Base-by-base conservation (phyloP, 2,329 filamentous ascomycete genomes). In the Fusarium sp. region DNA sequence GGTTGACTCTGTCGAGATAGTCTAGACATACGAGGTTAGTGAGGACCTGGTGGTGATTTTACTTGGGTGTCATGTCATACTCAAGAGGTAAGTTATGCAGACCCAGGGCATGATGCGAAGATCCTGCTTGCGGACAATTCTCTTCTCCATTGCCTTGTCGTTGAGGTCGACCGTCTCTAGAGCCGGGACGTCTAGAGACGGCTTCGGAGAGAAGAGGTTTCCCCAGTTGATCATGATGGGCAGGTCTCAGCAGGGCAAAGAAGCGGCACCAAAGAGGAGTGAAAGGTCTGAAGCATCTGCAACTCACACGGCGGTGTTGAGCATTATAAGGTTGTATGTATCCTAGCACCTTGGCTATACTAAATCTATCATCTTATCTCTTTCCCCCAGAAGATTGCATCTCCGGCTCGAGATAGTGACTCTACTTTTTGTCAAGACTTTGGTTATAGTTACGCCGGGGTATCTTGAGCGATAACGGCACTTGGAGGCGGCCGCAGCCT, bases 151-250 rank as follows among this genome's bases (percentile, higher is more conserved):
- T 26, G 69, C 72, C 50, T 73, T 74, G 53, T 75, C 73, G 24
- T 70, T 67, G 40, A 75, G 70, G 48, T 74, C 73, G 31, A 74
- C 73, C 54, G 71, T 73, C 70, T 74, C 71, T 42, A 74, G 67
- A 45, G 67, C 67, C n/a, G 73, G 72, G 38, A 75, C 70, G 64
- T 74, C 73, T 19, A 75, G 60, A 29, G 72, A 73, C 68, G 73
- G 73, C 58, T 69, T 69, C 7, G 64, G 31, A 3, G 64, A 68
- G 34, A 68, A 15, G 3, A 67, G 53, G 2, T 44, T 61, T 8
- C 58, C 51, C 70, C 70, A 72, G 53, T 39, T 55, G 42, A 65
- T 55, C 63, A 66, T 66, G 31, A 41, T 31, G 34, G 26, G 39
- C 47, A 26, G n/a, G 15, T 38, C 22, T 46, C 36, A 41, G 15